A percentile compares a stretch with the other conserved stretches of the same genome.
Conservation (phyloP, 176 grass and related monocot species). For the Triticum turgidum region DNA sequence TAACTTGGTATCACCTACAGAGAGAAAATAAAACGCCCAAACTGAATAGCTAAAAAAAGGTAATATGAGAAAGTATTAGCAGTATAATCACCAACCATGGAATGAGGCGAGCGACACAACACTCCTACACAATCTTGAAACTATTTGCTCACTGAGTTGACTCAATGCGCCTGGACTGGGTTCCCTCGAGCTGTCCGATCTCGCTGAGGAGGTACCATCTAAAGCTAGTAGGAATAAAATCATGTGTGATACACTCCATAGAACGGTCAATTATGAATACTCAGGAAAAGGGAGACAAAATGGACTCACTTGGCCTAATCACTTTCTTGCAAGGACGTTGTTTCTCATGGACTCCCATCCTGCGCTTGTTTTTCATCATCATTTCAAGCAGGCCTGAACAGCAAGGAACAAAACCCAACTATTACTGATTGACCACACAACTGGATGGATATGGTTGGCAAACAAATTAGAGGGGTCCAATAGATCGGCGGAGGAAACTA, state of each 20-base stretch:
- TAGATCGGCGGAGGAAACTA: no score
- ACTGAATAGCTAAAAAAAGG: background rate
- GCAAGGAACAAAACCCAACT: background rate
- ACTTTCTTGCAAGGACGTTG: background rate
- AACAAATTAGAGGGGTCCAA: background rate
- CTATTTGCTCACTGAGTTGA: background rate
- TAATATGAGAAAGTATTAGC: background rate
- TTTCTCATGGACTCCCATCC: background rate
- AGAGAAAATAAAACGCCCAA: background rate
- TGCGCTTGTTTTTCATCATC: background rate
- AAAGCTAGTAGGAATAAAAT: background rate
- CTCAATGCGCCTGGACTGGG: background rate
- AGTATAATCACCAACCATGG: background rate
- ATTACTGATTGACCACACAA: background rate
- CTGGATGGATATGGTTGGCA: background rate
- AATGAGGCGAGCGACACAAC: background rate
- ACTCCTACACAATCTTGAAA: background rate
- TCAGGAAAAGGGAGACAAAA: background rate
- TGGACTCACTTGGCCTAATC: background rate
- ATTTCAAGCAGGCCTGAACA: background rate
- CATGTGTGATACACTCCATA: background rate
- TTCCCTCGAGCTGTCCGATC: background rate
- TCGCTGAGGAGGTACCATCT: background rate
- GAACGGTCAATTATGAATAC: background rate
- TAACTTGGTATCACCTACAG: background rate